phyloP scores from a whole-genome alignment of 2,329 filamentous ascomycete genomes.

The Calycina marina region DNA sequence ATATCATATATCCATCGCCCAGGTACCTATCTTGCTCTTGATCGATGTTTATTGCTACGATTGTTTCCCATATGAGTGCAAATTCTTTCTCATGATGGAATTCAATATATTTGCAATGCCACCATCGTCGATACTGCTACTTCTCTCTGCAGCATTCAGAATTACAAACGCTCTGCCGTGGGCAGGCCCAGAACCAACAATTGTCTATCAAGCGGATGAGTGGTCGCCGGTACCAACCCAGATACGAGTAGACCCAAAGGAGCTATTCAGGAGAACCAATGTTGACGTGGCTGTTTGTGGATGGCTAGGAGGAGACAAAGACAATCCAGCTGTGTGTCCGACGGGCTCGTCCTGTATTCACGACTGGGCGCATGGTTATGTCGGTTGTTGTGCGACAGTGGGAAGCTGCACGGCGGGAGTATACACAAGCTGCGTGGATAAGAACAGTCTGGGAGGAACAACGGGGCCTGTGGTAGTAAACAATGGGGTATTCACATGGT shows the following conservation, averaged over 20 bases:
- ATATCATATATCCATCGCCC: neutral
- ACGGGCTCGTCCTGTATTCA: constrained; percentile 19
- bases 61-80: neutral
- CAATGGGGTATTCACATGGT: constrained; percentile 21
- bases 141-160: constrained; percentile 12
- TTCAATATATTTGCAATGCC: constrained; percentile 19
- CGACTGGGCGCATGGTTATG: constrained; percentile 15
- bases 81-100: neutral
- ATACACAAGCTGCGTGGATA: constrained; percentile 20
- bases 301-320: constrained; percentile 17
- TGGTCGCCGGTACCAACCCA: constrained; percentile 19
- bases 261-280: constrained; percentile 15
- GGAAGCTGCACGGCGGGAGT: constrained; percentile 18
- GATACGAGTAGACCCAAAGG: constrained; percentile 8
- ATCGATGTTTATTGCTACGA: neutral
- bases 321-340: constrained; percentile 12
- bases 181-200: constrained; percentile 13
- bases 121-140: constrained; percentile 12
- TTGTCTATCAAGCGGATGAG: constrained; percentile 13
- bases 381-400: constrained; percentile 19
- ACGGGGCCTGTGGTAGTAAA: constrained; percentile 10
- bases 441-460: constrained; percentile 14
- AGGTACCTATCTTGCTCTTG: neutral
- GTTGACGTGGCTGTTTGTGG: constrained; percentile 17
- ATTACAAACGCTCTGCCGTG: constrained; percentile 15